These are phyloP conservation scores for Simplicillium sp. DNA, from an alignment of 2,329 filamentous ascomycete species.

Conservation along the genomic window DNA sequence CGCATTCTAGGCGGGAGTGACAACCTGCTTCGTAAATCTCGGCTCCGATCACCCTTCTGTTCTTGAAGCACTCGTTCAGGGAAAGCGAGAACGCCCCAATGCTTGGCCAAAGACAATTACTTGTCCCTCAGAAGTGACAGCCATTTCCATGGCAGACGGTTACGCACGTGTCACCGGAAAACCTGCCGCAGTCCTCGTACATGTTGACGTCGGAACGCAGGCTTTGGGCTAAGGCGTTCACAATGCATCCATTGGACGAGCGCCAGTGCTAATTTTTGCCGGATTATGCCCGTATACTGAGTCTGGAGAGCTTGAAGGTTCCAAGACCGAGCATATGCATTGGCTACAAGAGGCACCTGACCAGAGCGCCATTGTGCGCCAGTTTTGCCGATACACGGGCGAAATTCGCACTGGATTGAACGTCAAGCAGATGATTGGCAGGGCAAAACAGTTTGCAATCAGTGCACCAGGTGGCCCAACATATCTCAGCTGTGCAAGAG, in stretches of 20 bases:
- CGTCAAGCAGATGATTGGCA: slow-evolving; percentile 82
- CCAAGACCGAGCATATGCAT: slow-evolving; percentile 76
- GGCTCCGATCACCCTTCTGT: slow-evolving; percentile 69
- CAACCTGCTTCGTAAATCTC: slow-evolving; percentile 54
- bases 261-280: slow-evolving; percentile 69
- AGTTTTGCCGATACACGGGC: slow-evolving; percentile 76
- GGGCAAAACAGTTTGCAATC: slow-evolving; percentile 71
- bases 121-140: slow-evolving; percentile 81
- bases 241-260: slow-evolving; percentile 66
- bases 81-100: slow-evolving; percentile 54
- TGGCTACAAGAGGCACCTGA: slow-evolving; percentile 81
- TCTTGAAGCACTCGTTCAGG: slow-evolving; percentile 72
- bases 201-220: slow-evolving; percentile 76
- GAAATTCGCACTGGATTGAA: slow-evolving; percentile 81
- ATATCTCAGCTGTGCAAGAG: slow-evolving; percentile 68
- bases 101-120: slow-evolving; percentile 72
- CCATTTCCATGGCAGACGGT: slow-evolving; percentile 75
- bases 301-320: slow-evolving; percentile 68
- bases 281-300: slow-evolving; percentile 68
- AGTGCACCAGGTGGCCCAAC: slow-evolving; percentile 72
- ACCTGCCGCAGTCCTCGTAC: slow-evolving; percentile 69
- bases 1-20: slow-evolving; percentile 53
- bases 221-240: slow-evolving; percentile 69
- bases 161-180: slow-evolving; percentile 64
- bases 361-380: slow-evolving; percentile 68